These are phyloP conservation scores for Penicillium maclennaniae DNA, from an alignment of 495 filamentous ascomycete genomes.

Conservation along the genomic window DNA sequence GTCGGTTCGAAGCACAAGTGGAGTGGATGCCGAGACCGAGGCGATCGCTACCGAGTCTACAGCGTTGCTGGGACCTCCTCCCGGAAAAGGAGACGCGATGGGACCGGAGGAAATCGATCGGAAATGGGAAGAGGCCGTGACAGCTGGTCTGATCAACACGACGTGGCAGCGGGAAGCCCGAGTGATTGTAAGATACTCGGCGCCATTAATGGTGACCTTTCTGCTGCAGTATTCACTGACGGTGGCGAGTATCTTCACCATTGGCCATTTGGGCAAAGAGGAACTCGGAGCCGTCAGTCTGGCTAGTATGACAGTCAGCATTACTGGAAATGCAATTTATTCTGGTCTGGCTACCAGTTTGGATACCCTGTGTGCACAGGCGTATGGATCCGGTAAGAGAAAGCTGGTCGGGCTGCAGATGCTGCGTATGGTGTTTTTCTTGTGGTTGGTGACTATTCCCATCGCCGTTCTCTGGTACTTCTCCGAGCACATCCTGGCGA, in stretches of 20 bases:
- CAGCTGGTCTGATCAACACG: constrained; percentile 68
- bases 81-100: constrained; percentile 26
- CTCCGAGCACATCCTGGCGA: constrained; percentile 54
- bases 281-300: constrained; percentile 63
- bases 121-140: constrained; percentile 79
- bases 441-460: constrained; percentile 60
- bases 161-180: constrained; percentile 80
- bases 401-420: constrained; percentile 68
- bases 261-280: constrained; percentile 61
- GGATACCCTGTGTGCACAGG: constrained; percentile 73
- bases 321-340: constrained; percentile 69
- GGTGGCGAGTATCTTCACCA: constrained; percentile 64
- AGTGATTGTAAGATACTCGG: constrained; percentile 60
- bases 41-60: constrained; percentile 44
- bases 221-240: constrained; percentile 72
- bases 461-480: constrained; percentile 62
- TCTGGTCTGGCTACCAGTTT: constrained; percentile 70
- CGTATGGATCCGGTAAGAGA: constrained; percentile 67
- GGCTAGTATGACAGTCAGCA: constrained; percentile 67
- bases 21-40: constrained; percentile 13
- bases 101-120: constrained; percentile 42
- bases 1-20: constrained; percentile 9
- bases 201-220: constrained; percentile 66
- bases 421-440: constrained; percentile 65
- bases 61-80: constrained; percentile 39